Evolutionary conservation across 2,329 filamentous ascomycete genomes (phyloP).

Genomic region (Venturia nashicola): DNA sequence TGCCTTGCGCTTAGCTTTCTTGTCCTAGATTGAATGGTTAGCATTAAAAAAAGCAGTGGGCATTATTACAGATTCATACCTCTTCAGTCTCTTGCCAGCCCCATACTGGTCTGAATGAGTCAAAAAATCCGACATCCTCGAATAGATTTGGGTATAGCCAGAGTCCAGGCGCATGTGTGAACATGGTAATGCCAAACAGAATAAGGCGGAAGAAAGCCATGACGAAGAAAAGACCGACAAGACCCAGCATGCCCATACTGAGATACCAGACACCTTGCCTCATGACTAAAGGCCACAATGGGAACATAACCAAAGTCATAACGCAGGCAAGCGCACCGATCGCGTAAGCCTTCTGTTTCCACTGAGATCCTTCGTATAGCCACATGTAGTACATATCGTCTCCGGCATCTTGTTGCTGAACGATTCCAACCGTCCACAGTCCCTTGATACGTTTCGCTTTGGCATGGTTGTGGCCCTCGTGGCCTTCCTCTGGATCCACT

Average conservation of each 20-base stretch:
- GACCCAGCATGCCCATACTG: conserved; percentile 80
- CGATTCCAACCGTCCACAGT: conserved; percentile 88
- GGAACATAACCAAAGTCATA: conserved; percentile 86
- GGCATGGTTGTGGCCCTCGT: conserved; percentile 43
- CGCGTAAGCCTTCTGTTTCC: conserved; percentile 88
- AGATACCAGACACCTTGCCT: conserved; percentile 94
- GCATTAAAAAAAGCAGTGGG: not conserved
- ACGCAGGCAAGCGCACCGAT: conserved; percentile 70
- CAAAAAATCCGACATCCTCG: conserved; percentile 96
- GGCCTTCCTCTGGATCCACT: conserved; percentile 64
- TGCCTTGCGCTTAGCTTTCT: conserved; percentile 18
- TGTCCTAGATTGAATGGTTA: not conserved
- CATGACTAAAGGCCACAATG: conserved; percentile 85
- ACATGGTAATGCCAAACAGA: conserved; percentile 86
- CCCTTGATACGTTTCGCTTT: conserved; percentile 79
- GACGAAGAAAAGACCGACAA: conserved; percentile 86
- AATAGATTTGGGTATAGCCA: conserved; percentile 98
- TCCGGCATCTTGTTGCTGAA: conserved; percentile 82
- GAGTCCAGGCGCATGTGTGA: conserved; percentile 71
- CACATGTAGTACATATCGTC: conserved; percentile 93
- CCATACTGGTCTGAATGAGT: conserved; percentile 92
- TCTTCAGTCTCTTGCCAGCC: conserved; percentile 75
- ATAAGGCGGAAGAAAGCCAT: conserved; percentile 98
- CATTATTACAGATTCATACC: conserved; percentile 21
- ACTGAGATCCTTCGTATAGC: conserved; percentile 88